Evolutionary conservation across 108 stramenopile species (phyloP).

Genomic region (Conticribra weissflogii): DNA sequence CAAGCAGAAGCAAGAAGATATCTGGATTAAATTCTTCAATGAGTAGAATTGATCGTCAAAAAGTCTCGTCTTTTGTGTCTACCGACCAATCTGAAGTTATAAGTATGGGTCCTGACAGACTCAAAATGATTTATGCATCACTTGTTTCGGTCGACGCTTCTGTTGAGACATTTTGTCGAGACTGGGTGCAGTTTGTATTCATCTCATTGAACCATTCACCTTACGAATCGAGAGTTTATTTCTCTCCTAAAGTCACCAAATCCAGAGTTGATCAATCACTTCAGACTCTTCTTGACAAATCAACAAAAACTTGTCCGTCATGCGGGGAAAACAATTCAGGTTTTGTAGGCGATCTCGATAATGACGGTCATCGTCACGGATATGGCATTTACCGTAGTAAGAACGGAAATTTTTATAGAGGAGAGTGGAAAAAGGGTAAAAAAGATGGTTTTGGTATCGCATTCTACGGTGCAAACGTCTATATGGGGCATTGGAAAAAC

Average conservation of each 20-base stretch:
- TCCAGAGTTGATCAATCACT: not conserved
- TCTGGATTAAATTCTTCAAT: too few relatives aligned
- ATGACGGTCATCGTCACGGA: conserved; percentile 2
- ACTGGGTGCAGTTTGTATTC: not conserved
- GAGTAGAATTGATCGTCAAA: too few relatives aligned
- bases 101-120: too few relatives aligned
- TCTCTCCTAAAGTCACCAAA: conserved; percentile 1
- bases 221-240: not conserved
- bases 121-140: too few relatives aligned
- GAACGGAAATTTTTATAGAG: conserved; percentile 8
- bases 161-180: too few relatives aligned
- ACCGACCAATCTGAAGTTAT: too few relatives aligned
- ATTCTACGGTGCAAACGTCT: not conserved
- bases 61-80: too few relatives aligned
- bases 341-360: not conserved
- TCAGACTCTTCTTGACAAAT: conserved; percentile 1
- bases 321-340: not conserved
- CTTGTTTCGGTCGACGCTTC: too few relatives aligned
- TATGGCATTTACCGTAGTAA: conserved; percentile 11
- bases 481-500: conserved; percentile 11
- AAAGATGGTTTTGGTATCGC: conserved; percentile 17
- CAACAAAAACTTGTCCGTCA: not conserved
- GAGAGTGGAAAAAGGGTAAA: conserved; percentile 8
- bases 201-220: not conserved
- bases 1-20: too few relatives aligned